Percentiles rank a stretch among this genome's conserved stretches.
Evolutionary conservation across 306 rosid species (phyloP).

Genomic region (Abrus precatorius): DNA sequence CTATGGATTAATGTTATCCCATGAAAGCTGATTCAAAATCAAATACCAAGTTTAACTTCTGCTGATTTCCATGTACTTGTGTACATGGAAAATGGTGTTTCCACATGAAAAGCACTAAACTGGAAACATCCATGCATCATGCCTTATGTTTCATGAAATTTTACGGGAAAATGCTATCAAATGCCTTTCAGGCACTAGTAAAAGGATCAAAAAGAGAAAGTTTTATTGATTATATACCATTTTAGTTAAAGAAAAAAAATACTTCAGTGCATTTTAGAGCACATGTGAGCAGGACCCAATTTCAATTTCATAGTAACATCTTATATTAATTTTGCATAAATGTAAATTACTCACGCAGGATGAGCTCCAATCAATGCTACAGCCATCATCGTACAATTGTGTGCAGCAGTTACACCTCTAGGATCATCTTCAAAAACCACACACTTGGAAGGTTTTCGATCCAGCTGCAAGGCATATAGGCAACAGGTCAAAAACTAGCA

Average conservation of each 20-base stretch:
- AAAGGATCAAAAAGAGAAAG: no score
- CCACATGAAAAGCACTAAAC: background rate
- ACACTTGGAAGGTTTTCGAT: constrained; percentile 95
- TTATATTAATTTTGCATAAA: constrained; percentile 22
- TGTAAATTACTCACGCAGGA: constrained; percentile 77
- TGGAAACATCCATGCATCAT: constrained; percentile 25
- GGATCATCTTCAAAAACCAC: constrained; percentile 99
- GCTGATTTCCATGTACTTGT: background rate
- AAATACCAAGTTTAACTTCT: background rate
- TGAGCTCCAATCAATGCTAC: constrained; percentile 88
- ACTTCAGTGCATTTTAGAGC: no score
- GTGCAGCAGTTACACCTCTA: constrained; percentile 96
- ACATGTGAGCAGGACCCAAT: no score
- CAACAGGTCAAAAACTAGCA: constrained; percentile 43
- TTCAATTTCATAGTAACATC: background rate
- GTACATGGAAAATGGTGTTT: constrained; percentile 8
- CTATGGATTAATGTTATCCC: background rate
- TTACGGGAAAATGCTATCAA: background rate
- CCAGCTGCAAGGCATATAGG: constrained; percentile 67
- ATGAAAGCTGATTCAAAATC: background rate
- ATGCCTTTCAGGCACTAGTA: no score
- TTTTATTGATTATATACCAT: no score
- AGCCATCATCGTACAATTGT: constrained; percentile 99
- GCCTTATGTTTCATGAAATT: constrained; percentile 17
- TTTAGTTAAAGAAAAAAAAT: no score